These are phyloP conservation scores for Mycena pura DNA, from an alignment of 768 basidiomycete genomes.

Conservation along the genomic window DNA sequence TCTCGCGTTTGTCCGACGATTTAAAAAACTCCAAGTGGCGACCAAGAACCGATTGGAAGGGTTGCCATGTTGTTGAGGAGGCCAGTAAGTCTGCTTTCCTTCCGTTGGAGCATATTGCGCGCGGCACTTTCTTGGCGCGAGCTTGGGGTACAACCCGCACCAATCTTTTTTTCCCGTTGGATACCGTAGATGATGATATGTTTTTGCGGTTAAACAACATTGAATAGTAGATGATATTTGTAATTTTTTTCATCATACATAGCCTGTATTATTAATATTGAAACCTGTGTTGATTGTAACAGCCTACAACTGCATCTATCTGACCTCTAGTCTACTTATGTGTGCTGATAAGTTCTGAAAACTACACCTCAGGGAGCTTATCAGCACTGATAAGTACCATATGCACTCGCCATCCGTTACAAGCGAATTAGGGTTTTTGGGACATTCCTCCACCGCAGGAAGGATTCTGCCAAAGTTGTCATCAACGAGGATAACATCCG, in stretches of 20 bases:
- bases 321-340: background rate
- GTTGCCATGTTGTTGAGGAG: background rate
- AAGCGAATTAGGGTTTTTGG: too few species aligned
- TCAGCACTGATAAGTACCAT: too few species aligned
- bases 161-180: background rate
- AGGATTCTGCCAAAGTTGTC: slow-evolving; percentile 96
- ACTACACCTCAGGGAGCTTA: too few species aligned
- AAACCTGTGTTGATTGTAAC: background rate
- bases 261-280: background rate
- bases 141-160: background rate
- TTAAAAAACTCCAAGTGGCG: background rate
- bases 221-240: too few species aligned
- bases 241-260: background rate
- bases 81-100: background rate
- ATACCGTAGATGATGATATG: too few species aligned
- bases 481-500: slow-evolving; percentile 95
- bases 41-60: background rate
- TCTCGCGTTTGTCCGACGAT: background rate
- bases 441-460: slow-evolving; percentile 94
- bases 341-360: background rate
- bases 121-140: background rate
- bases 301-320: background rate
- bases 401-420: too few species aligned
- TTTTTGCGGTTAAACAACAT: background rate
- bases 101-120: background rate